Evolutionary conservation across 352 stramenopile species (phyloP), one percentile per base, ranked within the genome.

Genomic region (Pythium biforme): DNA sequence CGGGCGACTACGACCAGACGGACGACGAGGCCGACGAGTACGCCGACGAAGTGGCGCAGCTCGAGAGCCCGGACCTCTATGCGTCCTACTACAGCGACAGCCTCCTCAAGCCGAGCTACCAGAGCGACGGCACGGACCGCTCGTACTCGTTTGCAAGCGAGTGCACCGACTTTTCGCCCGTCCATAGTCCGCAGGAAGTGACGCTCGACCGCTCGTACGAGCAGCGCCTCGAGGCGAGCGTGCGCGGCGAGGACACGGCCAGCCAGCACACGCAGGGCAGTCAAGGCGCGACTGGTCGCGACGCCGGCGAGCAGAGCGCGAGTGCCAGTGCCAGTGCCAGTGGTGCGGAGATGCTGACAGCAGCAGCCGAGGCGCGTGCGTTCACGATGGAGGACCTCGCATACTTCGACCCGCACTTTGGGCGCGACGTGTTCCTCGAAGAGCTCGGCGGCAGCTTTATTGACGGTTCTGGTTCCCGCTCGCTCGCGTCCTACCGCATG

Each of bases 391-490:
- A 70, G 40, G 73, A 89, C 68, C 68, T 91, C 27, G 73, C 70
- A 17, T 74, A 79, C 52, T 92, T 92, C 54, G 79, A 89, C 33
- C 66, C 72, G 29, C 77, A 90, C 50, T 89, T 92, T 60, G 83
- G 83, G 11, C 79, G 83, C 25, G 77, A 80, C 20, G 53, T 87
- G 43, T 92, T 84, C 55, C 70, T 92, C n/a, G 76, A 89, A 55
- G 71, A 86, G 68, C 68, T 92, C 47, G 80, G 79, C 11, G 62
- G 68, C 19, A 85, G 69, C 55, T 69, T 91, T 26, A 74, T 89
- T 45, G 81, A 91, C 31, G 70, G 79, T 26, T 86, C 81, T 14
- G 70, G 74, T n/a, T 70, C 68, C 19, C 86, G 86, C 46, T 88
- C 82, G 19, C 63, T 89, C 31, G 78, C 68, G 23, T 89, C 76